phyloP scores from a whole-genome alignment of 2,329 filamentous ascomycete genomes.

The Sclerotinia subarctica region DNA sequence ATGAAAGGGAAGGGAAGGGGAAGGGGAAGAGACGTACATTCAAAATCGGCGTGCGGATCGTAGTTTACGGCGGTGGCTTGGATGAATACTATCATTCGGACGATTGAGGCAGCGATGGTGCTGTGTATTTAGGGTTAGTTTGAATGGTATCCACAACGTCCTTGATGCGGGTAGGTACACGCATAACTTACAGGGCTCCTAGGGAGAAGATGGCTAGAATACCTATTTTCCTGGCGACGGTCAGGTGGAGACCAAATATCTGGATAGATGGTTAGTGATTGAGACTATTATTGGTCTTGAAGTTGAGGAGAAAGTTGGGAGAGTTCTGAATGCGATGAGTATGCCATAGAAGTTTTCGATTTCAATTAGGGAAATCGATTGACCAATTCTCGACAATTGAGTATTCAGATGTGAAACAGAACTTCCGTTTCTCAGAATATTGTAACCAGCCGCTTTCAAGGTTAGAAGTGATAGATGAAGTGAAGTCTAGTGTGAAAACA shows the following conservation, averaged over 20 bases:
- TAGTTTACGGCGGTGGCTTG: conserved; percentile 14
- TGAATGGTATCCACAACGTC: not conserved
- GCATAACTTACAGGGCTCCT: conserved; percentile 10
- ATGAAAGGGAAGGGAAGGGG: not conserved
- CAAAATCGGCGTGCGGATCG: conserved; percentile 14
- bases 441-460: not conserved
- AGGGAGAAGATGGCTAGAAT: conserved; percentile 17
- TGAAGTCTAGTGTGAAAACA: not conserved
- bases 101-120: conserved; percentile 17
- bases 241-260: conserved; percentile 10
- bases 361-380: not conserved
- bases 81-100: conserved; percentile 15
- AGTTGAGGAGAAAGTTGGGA: not conserved
- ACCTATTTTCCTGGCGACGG: conserved; percentile 7
- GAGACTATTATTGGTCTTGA: too few relatives aligned
- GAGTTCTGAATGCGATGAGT: not conserved
- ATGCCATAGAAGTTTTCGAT: not conserved
- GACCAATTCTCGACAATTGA: not conserved
- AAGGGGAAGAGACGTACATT: not conserved
- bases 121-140: not conserved
- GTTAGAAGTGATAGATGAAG: not conserved
- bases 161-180: not conserved
- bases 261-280: not conserved
- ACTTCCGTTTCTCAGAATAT: not conserved
- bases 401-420: conserved; percentile 1